Evolutionary conservation across 1,284 basidiomycete genomes (phyloP).

Genomic region (Heimioporus retisporus): DNA sequence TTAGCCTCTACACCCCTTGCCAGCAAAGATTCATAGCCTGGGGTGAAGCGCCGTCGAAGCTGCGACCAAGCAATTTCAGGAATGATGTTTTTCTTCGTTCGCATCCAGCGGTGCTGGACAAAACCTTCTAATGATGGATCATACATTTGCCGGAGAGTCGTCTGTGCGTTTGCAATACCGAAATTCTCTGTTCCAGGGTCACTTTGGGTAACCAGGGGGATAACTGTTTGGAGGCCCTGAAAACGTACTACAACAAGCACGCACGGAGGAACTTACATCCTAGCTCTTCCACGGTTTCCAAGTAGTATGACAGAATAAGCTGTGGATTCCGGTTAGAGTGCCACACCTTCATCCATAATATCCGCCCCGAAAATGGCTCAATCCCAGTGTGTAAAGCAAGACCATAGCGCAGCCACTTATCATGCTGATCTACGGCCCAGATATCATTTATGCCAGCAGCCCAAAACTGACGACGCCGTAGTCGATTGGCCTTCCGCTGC

Average conservation of each 20-base stretch:
- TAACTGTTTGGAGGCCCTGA: background rate
- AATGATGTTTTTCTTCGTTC: conserved; percentile 13
- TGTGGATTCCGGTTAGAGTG: conserved; percentile 10
- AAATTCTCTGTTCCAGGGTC: conserved; percentile 41
- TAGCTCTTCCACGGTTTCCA: background rate
- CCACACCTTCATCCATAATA: conserved; percentile 13
- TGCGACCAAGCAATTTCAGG: conserved; percentile 17
- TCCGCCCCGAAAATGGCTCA: conserved; percentile 6
- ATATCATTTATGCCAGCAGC: conserved; percentile 14
- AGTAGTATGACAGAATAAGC: conserved; percentile 8
- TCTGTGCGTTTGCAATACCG: conserved; percentile 40
- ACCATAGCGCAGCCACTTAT: conserved; percentile 10
- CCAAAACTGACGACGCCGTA: background rate
- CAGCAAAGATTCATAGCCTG: no score
- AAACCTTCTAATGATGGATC: conserved; percentile 13
- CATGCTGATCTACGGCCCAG: conserved; percentile 10
- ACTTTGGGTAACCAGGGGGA: conserved; percentile 36
- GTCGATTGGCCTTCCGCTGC: no score
- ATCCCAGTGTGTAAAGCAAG: background rate
- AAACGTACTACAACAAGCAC: no score
- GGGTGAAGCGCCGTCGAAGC: background rate
- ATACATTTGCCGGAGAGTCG: conserved; percentile 28
- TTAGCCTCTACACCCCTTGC: no score
- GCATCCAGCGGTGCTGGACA: conserved; percentile 14
- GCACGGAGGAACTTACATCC: conserved; percentile 6